These are phyloP conservation scores for Cenchrus purpureus DNA, from an alignment of 176 grass and related monocot species.

Conservation along the genomic window DNA sequence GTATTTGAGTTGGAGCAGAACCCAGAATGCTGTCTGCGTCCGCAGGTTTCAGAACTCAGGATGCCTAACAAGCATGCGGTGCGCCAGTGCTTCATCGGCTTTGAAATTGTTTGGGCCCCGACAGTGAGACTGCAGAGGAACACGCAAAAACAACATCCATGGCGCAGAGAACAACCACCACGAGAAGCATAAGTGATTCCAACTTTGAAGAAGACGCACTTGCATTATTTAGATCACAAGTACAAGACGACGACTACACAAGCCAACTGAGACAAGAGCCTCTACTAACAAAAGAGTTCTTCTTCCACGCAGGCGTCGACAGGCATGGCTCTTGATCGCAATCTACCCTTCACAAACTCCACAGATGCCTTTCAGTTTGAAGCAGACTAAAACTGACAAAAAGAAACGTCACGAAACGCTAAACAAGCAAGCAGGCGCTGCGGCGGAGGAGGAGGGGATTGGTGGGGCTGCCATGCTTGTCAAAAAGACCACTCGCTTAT, in stretches of 20 bases:
- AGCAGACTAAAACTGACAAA: not conserved
- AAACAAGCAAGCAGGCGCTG: not conserved
- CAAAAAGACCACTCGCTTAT: not conserved
- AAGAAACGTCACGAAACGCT: not conserved
- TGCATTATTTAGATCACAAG: not conserved
- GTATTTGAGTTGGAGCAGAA: not conserved
- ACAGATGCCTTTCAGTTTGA: constrained; percentile 3
- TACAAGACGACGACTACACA: not conserved
- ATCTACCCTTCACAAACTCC: not conserved
- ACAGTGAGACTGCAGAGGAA: not conserved
- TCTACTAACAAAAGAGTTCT: not conserved
- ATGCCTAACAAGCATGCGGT: not conserved
- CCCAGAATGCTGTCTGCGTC: not conserved
- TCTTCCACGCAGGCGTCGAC: not conserved
- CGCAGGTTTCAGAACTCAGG: not conserved
- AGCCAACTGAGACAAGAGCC: not conserved
- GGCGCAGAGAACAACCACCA: not conserved
- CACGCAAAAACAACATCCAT: not conserved
- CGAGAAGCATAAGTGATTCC: not conserved
- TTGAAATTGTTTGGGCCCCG: not conserved
- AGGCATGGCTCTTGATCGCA: not conserved
- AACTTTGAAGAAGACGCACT: not conserved
- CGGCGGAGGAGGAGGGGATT: not conserved
- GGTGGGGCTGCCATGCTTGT: not conserved
- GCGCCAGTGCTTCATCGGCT: no score